Percentiles rank a stretch among this genome's conserved stretches.
phyloP scores from a whole-genome alignment of 2,329 filamentous ascomycete species.

The Simplicillium sp. region DNA sequence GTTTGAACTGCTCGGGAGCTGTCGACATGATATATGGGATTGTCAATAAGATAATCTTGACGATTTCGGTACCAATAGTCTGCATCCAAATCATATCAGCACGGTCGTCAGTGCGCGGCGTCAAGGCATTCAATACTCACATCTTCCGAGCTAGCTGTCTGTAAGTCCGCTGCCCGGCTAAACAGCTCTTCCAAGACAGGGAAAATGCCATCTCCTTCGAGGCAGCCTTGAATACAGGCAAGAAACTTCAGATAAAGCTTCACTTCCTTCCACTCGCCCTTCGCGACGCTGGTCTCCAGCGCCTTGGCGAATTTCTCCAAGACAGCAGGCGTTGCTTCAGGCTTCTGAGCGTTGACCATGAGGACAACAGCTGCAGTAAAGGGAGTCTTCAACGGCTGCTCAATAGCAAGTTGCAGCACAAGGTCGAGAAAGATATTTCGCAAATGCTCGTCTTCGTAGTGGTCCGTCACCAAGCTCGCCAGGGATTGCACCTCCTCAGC shows the following conservation, averaged over 20 bases:
- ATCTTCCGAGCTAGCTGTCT: slow-evolving; percentile 88
- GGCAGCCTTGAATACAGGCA: slow-evolving; percentile 71
- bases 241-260: slow-evolving; percentile 87
- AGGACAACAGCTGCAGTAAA: slow-evolving; percentile 81
- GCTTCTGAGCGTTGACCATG: slow-evolving; percentile 66
- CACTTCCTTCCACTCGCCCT: slow-evolving; percentile 78
- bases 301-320: slow-evolving; percentile 52
- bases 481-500: slow-evolving; percentile 70
- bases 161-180: slow-evolving; percentile 78
- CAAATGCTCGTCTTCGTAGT: slow-evolving; percentile 77
- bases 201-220: slow-evolving; percentile 80
- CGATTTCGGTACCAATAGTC: slow-evolving; percentile 72
- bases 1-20: slow-evolving; percentile 57
- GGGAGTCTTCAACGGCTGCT: slow-evolving; percentile 97
- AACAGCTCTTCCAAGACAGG: slow-evolving; percentile 84
- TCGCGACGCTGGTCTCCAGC: slow-evolving; percentile 57
- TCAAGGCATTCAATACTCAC: slow-evolving; percentile 39
- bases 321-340: slow-evolving; percentile 64
- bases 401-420: slow-evolving; percentile 65
- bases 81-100: slow-evolving; percentile 14
- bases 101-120: not conserved
- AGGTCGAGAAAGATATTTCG: slow-evolving; percentile 65
- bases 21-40: slow-evolving; percentile 83
- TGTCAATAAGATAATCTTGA: slow-evolving; percentile 92
- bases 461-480: slow-evolving; percentile 68